Percentiles rank a stretch among this genome's conserved stretches.
These are phyloP conservation scores for Fallopia convolvulus DNA, from an alignment of 148 eudicot genomes.

Conservation along the genomic window DNA sequence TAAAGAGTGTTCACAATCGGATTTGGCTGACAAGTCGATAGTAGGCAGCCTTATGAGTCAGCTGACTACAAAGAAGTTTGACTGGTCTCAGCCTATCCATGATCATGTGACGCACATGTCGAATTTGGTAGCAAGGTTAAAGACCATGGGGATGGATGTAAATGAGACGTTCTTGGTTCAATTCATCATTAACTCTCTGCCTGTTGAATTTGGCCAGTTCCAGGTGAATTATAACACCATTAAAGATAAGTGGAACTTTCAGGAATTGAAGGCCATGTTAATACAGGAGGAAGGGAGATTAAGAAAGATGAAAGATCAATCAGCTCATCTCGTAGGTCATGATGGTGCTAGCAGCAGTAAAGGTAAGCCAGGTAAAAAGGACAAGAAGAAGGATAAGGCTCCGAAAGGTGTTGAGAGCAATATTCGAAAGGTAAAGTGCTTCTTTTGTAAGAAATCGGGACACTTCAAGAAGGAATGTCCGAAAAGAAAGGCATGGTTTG, in stretches of 20 bases:
- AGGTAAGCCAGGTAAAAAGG: not conserved
- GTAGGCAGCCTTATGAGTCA: not conserved
- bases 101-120: conserved; percentile 18
- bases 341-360: too few species aligned
- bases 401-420: too few species aligned
- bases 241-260: conserved; percentile 18
- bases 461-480: too few species aligned
- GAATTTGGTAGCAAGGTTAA: conserved; percentile 14
- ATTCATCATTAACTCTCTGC: conserved; percentile 17
- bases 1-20: too few species aligned
- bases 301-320: not conserved
- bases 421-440: too few species aligned
- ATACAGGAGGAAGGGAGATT: conserved; percentile 19
- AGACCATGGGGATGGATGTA: not conserved
- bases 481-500: too few species aligned
- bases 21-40: conserved; percentile 14
- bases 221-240: conserved; percentile 18
- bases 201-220: conserved; percentile 12
- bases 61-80: too few species aligned
- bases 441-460: too few species aligned
- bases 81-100: not conserved
- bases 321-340: not conserved
- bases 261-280: conserved; percentile 14
- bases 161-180: conserved; percentile 15
- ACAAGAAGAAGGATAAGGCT: too few species aligned